A percentile compares a stretch with the other conserved stretches of the same genome.
Evolutionary conservation across 192 early-diverging fungal genomes (phyloP).

Genomic region (Spizellomyces punctatus): DNA sequence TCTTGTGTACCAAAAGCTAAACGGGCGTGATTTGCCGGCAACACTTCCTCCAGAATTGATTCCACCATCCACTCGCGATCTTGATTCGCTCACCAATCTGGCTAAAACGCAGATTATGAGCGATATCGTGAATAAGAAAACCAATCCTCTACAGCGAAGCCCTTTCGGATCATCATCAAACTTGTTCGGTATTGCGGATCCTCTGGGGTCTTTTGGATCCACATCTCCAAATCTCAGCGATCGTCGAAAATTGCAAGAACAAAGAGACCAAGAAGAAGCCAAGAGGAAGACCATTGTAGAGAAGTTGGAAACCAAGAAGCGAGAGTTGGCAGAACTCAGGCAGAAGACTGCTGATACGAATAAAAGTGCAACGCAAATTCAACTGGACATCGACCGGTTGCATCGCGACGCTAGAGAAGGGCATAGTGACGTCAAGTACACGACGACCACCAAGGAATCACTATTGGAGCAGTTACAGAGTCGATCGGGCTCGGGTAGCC

Average conservation of each 20-base stretch:
- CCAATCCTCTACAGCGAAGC: conserved; percentile 2
- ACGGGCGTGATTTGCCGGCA: conserved; percentile 78
- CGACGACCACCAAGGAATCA: conserved; percentile 21
- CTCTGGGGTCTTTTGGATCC: conserved; percentile 27
- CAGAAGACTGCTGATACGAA: conserved; percentile 32
- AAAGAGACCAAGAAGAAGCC: conserved; percentile 31
- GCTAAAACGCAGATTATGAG: conserved; percentile 67
- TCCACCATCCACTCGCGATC: conserved; percentile 82
- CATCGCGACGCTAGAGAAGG: conserved; percentile 32
- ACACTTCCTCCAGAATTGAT: conserved; percentile 81
- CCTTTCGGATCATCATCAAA: conserved; percentile 8
- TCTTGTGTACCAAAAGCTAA: conserved; percentile 85
- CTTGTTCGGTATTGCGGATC: conserved; percentile 31
- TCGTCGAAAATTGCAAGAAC: conserved; percentile 13
- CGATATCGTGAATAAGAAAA: conserved; percentile 55
- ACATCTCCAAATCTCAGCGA: conserved; percentile 16
- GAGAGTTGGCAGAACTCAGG: conserved; percentile 40
- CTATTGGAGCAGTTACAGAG: conserved; percentile 24
- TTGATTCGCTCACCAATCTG: conserved; percentile 62
- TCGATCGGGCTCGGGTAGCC: conserved; percentile 3
- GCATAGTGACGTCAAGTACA: conserved; percentile 35
- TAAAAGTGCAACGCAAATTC: conserved; percentile 27
- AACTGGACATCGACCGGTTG: conserved; percentile 32
- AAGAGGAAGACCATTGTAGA: conserved; percentile 39
- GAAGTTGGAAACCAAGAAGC: conserved; percentile 41